Base-by-base conservation (phyloP, 1,139 yeast species). In the Blastobotrys buckinghamii region DNA sequence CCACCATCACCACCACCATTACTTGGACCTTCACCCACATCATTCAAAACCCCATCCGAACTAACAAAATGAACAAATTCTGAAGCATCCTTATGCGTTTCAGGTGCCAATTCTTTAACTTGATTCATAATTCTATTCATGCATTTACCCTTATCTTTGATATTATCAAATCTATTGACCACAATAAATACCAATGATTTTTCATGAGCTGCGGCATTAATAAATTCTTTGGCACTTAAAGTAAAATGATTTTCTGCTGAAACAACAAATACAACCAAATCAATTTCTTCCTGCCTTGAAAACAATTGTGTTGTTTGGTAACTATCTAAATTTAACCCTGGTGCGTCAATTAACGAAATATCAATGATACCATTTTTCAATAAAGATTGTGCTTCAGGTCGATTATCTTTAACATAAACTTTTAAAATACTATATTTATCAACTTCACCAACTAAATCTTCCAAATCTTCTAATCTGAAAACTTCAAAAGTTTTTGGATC, bases 171-270 rank as follows among this genome's bases (percentile, higher is more conserved):
- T 60, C 86, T 79, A 69, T 94, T 94, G 41, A 92, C 95, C 17
- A 94, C 97, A 62, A 94, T 89, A 63, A 94, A 94, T 46, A 92
- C 87, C 55, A 89, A 79, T 53, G 94, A 82, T 68, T 90, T 92
- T 60, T 94, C 99, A 48, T 83, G 82, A 1, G 96, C 92, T 1
- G 97, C 96, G 38, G 88, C 81, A 4, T 92, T 76, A 49, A 94
- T 87, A 60, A 94, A 94, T 61, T 94, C 98, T 59, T 88, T 85
- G 1, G 97, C 97, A 0, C 96, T 86, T 47, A 88, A 72, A 0
- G 99, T 94, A 61, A 94, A 85, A 64, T 92, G 97, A 60, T 94
- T 94, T 62, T 90, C 97, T 0, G 98, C 95, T 63, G 85, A 86
- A 5, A 94, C 96, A 5, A 94, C 98, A 71, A 94, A 94, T 0